Conservation (phyloP, 2,329 filamentous ascomycete genomes). For the Plenodomus biglobosus region DNA sequence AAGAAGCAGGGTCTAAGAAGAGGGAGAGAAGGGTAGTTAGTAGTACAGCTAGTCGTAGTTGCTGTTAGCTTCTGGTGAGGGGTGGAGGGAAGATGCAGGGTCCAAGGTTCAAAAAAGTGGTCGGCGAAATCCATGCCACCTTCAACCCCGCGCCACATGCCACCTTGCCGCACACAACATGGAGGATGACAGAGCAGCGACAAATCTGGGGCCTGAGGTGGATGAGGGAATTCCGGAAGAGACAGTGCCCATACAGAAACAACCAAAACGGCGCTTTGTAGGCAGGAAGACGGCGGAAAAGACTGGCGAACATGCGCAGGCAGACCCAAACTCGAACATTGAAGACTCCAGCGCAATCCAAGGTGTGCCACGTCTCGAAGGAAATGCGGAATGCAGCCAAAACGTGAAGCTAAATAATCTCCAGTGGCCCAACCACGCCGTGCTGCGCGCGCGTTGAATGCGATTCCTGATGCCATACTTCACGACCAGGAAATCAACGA, state of each 20-base stretch:
- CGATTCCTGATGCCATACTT: constrained; percentile 84
- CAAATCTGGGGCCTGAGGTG: constrained; percentile 69
- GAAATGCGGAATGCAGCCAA: too few relatives aligned
- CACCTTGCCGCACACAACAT: constrained; percentile 49
- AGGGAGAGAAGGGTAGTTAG: too few relatives aligned
- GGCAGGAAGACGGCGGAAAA: constrained; percentile 73
- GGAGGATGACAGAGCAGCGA: constrained; percentile 73
- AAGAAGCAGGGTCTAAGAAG: too few relatives aligned
- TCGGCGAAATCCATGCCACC: constrained; percentile 16
- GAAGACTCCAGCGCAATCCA: constrained; percentile 68
- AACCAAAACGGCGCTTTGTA: constrained; percentile 91
- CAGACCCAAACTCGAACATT: constrained; percentile 48
- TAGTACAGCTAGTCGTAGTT: not conserved
- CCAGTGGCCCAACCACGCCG: constrained; percentile 71
- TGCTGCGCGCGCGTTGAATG: constrained; percentile 80
- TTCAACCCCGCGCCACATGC: constrained; percentile 16
- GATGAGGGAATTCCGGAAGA: constrained; percentile 64
- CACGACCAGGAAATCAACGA: constrained; percentile 83
- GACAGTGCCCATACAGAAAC: constrained; percentile 55
- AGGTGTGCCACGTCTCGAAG: constrained; percentile 56
- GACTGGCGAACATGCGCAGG: constrained; percentile 49
- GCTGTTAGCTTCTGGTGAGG: not conserved
- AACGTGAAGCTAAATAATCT: constrained; percentile 7
- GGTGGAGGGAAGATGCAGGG: not conserved
- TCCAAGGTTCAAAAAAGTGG: constrained; percentile 9